phyloP scores from a whole-genome alignment of 805 yeast genomes.

The Kodamaea jinghongensis region DNA sequence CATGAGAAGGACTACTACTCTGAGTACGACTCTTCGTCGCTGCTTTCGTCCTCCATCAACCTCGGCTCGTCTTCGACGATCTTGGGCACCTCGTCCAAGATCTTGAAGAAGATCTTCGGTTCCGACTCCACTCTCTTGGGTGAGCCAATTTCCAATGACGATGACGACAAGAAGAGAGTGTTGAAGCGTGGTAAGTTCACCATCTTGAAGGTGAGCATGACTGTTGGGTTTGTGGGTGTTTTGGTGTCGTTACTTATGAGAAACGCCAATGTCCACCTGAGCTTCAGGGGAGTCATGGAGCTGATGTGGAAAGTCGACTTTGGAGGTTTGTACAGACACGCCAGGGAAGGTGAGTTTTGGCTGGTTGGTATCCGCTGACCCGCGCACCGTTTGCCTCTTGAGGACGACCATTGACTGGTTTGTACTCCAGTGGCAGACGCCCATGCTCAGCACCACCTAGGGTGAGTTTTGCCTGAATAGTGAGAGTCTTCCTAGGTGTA shows the following conservation, averaged over 20 bases:
- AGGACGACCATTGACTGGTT: no score
- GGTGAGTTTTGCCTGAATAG: no score
- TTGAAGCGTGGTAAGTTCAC: conserved; percentile 4
- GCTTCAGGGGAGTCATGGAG: no score
- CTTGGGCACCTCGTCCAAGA: conserved; percentile 28
- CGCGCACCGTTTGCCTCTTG: no score
- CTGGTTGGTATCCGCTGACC: no score
- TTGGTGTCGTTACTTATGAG: conserved; percentile 9
- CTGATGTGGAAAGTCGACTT: no score
- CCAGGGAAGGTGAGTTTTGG: no score
- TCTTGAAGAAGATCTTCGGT: conserved; percentile 29
- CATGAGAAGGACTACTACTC: conserved; percentile 27
- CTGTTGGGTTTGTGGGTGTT: conserved; percentile 40
- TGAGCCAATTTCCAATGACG: conserved; percentile 9
- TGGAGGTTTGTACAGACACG: no score
- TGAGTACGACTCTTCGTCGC: conserved; percentile 15
- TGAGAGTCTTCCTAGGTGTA: no score
- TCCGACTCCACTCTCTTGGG: conserved; percentile 12
- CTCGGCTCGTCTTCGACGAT: conserved; percentile 28
- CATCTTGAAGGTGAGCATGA: conserved; percentile 33
- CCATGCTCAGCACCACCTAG: no score
- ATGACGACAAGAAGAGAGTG: conserved; percentile 11
- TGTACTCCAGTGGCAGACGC: no score
- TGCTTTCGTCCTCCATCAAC: conserved; percentile 37
- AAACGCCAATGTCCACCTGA: no score